Evolutionary conservation across 140 eudicot genomes (phyloP), one percentile per base, ranked within the genome.

Genomic region (Bidens hawaiensis): DNA sequence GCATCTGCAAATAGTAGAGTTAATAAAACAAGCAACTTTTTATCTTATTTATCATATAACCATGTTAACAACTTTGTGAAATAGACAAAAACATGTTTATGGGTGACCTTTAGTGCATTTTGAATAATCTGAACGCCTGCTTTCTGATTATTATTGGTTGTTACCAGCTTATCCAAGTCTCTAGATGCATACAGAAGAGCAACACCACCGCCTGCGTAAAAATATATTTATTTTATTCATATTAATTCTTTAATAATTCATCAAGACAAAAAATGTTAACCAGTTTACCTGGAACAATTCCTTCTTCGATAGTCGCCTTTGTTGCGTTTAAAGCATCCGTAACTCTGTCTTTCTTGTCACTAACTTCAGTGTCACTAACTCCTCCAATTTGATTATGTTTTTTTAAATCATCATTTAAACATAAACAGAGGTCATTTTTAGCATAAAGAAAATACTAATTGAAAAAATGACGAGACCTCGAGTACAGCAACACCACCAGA

Each of bases 271-370:
- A 49, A 24, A 12, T 1, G 38, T 33, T 43, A 21, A 10, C 41
- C 36, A 27, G n/a, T 30, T 27, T 66, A 85, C 94, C 96, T 4
- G 97, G 90, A 6, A 89, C 91, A 40, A 89, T 85, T 55, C 97
- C 97, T 72, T 89, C 97, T 27, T 84, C 97, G 17, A 89, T 95
- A 41, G 97, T 95, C 25, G 97, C 97, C 75, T 85, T 85, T n/a
- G n/a, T n/a, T n/a, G n/a, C n/a, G n/a, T n/a, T n/a, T n/a, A n/a
- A n/a, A n/a, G n/a, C n/a, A n/a, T 16, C 94, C 41, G 95, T 85
- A 34, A 82, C 95, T 62, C 95, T 80, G 71, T 85, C 96, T 53
- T 88, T 88, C 76, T 88, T 88, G 73, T 88, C 96, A 59, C 95
- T 53, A 47, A 88, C 95, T 78, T 88, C 95, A 23, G 81, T 71